These are phyloP conservation scores for Anthracocystis panici-leucophaei DNA, from an alignment of 1,284 basidiomycete genomes.

Conservation along the genomic window DNA sequence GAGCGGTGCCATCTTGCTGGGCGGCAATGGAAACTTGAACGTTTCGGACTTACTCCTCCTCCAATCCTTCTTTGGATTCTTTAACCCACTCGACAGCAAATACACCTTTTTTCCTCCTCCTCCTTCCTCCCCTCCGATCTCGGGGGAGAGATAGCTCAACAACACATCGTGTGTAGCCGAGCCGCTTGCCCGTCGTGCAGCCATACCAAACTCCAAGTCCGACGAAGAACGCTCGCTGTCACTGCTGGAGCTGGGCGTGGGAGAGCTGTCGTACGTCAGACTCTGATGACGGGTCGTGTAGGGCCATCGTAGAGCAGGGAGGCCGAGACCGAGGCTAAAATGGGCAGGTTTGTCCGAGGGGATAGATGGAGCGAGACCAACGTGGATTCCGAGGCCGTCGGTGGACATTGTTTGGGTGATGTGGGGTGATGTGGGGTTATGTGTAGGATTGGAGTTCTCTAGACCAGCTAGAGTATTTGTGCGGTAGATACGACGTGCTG, in stretches of 20 bases:
- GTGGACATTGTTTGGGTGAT: not conserved
- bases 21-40: slow-evolving; percentile 38
- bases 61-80: slow-evolving; percentile 3
- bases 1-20: slow-evolving; percentile 11
- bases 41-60: slow-evolving; percentile 30
- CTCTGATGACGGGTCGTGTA: slow-evolving; percentile 19
- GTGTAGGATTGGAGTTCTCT: slow-evolving; percentile 2
- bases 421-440: not conserved
- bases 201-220: not conserved
- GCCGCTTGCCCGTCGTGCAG: not conserved
- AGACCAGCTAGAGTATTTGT: slow-evolving; percentile 27
- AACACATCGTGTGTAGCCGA: slow-evolving; percentile 36
- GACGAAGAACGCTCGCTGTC: slow-evolving; percentile 15
- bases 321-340: slow-evolving; percentile 76
- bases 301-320: slow-evolving; percentile 58
- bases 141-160: slow-evolving; percentile 30
- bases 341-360: slow-evolving; percentile 78
- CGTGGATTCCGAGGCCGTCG: slow-evolving; percentile 19
- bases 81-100: slow-evolving; percentile 24
- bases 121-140: not conserved
- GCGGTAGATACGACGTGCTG: not conserved
- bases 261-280: slow-evolving; percentile 25
- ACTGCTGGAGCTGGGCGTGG: slow-evolving; percentile 13
- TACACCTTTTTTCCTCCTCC: slow-evolving; percentile 18
- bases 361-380: slow-evolving; percentile 73